phyloP scores from a whole-genome alignment of 352 stramenopile genomes.

The Phytophthora palmivora region DNA sequence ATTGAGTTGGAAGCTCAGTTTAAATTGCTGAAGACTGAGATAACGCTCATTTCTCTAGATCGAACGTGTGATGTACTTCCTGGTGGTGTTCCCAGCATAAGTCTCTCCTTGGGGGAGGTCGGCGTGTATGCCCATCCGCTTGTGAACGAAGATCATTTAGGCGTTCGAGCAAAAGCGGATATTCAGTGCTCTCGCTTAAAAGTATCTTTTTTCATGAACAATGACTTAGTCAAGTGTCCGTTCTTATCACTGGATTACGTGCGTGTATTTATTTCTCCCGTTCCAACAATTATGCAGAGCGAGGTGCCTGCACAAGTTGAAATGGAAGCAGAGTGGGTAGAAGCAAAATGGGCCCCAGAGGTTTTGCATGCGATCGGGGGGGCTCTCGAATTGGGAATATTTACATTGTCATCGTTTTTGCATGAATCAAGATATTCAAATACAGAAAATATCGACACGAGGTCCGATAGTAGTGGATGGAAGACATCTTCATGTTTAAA shows the following conservation, averaged over 20 bases:
- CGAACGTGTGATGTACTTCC: slow-evolving; percentile 54
- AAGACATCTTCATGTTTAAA: slow-evolving; percentile 14
- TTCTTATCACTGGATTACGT: slow-evolving; percentile 77
- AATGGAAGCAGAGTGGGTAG: slow-evolving; percentile 81
- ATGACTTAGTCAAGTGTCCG: slow-evolving; percentile 27
- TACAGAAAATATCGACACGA: background rate
- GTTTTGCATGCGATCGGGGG: slow-evolving; percentile 71
- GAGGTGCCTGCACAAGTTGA: slow-evolving; percentile 58
- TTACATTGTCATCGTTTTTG: slow-evolving; percentile 44
- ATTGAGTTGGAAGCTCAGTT: slow-evolving; percentile 65
- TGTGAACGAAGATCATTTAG: slow-evolving; percentile 50
- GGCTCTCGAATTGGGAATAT: slow-evolving; percentile 62
- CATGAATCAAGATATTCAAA: slow-evolving; percentile 23
- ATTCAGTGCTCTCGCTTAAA: slow-evolving; percentile 70
- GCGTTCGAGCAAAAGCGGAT: slow-evolving; percentile 69
- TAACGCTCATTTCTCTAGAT: slow-evolving; percentile 43
- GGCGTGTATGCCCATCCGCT: slow-evolving; percentile 65
- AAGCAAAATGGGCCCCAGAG: slow-evolving; percentile 72
- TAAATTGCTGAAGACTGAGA: slow-evolving; percentile 59
- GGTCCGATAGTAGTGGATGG: slow-evolving; percentile 3
- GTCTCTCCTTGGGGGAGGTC: slow-evolving; percentile 61
- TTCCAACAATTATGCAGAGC: slow-evolving; percentile 47
- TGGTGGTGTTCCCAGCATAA: slow-evolving; percentile 52
- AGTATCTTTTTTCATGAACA: slow-evolving; percentile 40
- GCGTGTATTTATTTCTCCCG: slow-evolving; percentile 64